Conservation (phyloP, 148 eudicot genomes). For the Arbutus unedo region DNA sequence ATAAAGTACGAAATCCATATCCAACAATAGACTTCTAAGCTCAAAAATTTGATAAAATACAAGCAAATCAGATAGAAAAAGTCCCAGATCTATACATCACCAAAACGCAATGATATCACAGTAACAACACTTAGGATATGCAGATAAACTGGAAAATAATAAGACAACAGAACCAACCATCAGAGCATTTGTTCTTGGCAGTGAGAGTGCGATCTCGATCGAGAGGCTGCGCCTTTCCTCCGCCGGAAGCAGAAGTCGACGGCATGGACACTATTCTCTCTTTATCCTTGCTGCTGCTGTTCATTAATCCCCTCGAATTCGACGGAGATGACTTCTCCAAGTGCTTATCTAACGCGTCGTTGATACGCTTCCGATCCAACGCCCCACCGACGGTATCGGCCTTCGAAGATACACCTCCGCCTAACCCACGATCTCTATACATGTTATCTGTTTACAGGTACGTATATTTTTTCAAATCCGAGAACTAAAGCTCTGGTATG, state of each 20-base stretch:
- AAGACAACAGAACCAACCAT: slow-evolving; percentile 45
- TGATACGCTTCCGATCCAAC: slow-evolving; percentile 71
- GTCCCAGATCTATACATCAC: background rate
- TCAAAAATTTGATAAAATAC: background rate
- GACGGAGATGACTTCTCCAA: slow-evolving; percentile 63
- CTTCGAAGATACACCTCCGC: slow-evolving; percentile 40
- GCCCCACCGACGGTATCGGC: slow-evolving; percentile 36
- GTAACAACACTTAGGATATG: background rate
- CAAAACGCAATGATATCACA: slow-evolving; percentile 1
- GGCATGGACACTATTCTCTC: slow-evolving; percentile 37
- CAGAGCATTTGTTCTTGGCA: slow-evolving; percentile 49
- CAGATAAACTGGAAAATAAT: background rate
- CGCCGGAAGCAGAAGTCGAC: slow-evolving; percentile 38
- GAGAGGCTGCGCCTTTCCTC: slow-evolving; percentile 24
- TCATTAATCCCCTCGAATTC: slow-evolving; percentile 42
- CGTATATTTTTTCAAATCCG: background rate
- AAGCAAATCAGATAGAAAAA: background rate
- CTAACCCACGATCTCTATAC: slow-evolving; percentile 43
- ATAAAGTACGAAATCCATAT: background rate
- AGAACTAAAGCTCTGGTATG: background rate
- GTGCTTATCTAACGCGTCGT: slow-evolving; percentile 71
- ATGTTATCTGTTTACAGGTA: slow-evolving; percentile 12
- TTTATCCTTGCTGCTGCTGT: slow-evolving; percentile 35
- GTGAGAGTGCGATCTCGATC: slow-evolving; percentile 40
- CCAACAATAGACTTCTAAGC: background rate